These are phyloP conservation scores for Penstemon barbatus DNA, from an alignment of 257 asterid genomes.

Conservation along the genomic window DNA sequence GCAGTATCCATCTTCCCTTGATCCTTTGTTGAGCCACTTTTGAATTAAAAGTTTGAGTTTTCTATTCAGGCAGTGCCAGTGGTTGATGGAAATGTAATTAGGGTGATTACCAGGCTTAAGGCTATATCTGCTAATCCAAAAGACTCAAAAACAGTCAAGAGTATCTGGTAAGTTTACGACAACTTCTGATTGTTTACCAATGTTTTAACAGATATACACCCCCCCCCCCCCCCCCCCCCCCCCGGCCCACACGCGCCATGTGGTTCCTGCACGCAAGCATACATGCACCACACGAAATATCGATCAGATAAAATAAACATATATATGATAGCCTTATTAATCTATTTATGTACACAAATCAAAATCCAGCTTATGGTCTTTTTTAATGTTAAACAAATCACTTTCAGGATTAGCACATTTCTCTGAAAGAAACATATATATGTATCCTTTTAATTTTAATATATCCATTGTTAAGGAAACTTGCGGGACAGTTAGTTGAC, in stretches of 20 bases:
- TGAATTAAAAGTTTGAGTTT: constrained; percentile 22
- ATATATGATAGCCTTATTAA: neutral
- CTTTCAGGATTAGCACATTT: neutral
- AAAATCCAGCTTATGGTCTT: neutral
- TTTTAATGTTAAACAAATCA: neutral
- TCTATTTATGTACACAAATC: neutral
- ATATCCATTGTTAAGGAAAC: constrained; percentile 53
- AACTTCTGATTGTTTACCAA: neutral
- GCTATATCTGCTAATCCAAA: constrained; percentile 91
- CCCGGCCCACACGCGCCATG: too few species aligned
- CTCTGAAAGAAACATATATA: neutral
- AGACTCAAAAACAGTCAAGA: constrained; percentile 57
- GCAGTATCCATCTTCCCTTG: constrained; percentile 19
- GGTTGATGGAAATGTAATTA: constrained; percentile 92
- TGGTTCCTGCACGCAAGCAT: neutral
- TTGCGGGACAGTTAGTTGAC: constrained; percentile 84
- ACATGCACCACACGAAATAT: neutral
- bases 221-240: too few species aligned
- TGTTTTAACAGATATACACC: neutral
- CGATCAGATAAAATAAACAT: too few species aligned
- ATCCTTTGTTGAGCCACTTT: constrained; percentile 6
- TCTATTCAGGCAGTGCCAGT: constrained; percentile 80
- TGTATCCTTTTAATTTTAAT: neutral
- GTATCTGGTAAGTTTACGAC: constrained; percentile 61
- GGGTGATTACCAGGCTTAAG: constrained; percentile 85